phyloP scores from a whole-genome alignment of 2,329 filamentous ascomycete genomes.

The Aspergillus eucalypticola region DNA sequence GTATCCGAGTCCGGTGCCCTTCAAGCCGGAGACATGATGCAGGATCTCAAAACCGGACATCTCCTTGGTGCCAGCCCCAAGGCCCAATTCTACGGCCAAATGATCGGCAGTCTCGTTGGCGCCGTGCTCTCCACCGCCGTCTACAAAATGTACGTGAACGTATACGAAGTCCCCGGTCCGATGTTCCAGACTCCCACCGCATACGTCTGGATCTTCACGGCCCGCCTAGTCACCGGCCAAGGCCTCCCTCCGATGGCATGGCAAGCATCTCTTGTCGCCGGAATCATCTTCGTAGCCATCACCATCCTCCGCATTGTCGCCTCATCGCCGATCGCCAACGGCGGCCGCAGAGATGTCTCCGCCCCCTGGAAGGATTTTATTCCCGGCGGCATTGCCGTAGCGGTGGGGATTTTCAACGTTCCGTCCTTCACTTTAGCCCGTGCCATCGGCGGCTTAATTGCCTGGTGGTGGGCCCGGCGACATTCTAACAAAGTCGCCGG shows the following conservation, averaged over 20 bases:
- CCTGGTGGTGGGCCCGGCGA: slow-evolving; percentile 72
- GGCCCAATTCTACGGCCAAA: slow-evolving; percentile 94
- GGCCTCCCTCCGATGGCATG: slow-evolving; percentile 81
- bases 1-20: slow-evolving; percentile 82
- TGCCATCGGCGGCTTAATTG: slow-evolving; percentile 73
- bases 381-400: slow-evolving; percentile 92
- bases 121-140: slow-evolving; percentile 83
- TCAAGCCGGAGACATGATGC: slow-evolving; percentile 94
- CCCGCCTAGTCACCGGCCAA: slow-evolving; percentile 85
- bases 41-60: slow-evolving; percentile 95
- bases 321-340: slow-evolving; percentile 35
- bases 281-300: slow-evolving; percentile 67
- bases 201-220: slow-evolving; percentile 97
- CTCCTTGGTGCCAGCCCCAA: slow-evolving; percentile 87
- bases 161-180: slow-evolving; percentile 84
- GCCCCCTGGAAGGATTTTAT: slow-evolving; percentile 70
- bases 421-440: slow-evolving; percentile 92
- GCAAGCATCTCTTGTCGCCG: slow-evolving; percentile 76
- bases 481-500: slow-evolving; percentile 28
- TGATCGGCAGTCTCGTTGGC: slow-evolving; percentile 84
- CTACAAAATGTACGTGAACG: slow-evolving; percentile 85
- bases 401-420: slow-evolving; percentile 97
- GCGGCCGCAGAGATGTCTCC: slow-evolving; percentile 39
- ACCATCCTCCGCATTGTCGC: slow-evolving; percentile 69
- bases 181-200: slow-evolving; percentile 92